Percentiles rank a stretch among this genome's conserved stretches.
phyloP scores from a whole-genome alignment of 2,329 filamentous ascomycete species.

The Pezicula neosporulosa region DNA sequence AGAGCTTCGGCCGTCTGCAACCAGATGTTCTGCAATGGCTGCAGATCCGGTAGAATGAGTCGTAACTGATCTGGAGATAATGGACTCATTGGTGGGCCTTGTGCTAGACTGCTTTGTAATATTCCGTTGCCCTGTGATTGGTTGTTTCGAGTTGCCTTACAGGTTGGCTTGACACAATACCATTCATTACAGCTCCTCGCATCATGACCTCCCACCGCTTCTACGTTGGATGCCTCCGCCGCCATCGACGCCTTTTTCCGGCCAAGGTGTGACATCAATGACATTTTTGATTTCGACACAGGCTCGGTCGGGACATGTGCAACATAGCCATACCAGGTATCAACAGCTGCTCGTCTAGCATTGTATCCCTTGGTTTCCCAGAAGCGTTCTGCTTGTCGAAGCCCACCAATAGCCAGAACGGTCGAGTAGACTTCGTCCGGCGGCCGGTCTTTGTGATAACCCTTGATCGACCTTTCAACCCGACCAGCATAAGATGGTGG shows the following conservation, averaged over 20 bases:
- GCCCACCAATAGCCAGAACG: constrained; percentile 56
- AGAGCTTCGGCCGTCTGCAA: constrained; percentile 58
- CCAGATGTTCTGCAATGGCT: constrained; percentile 58
- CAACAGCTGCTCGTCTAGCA: constrained; percentile 53
- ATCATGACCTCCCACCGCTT: constrained; percentile 22
- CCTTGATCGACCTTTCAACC: constrained; percentile 58
- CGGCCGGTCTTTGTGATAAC: constrained; percentile 60
- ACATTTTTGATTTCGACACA: constrained; percentile 47
- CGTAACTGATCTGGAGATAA: constrained; percentile 48
- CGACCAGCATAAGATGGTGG: constrained; percentile 63
- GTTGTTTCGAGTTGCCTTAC: constrained; percentile 18
- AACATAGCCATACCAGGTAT: constrained; percentile 54
- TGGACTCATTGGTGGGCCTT: constrained; percentile 60
- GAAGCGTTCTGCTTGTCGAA: constrained; percentile 59
- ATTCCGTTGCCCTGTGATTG: constrained; percentile 37
- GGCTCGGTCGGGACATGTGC: constrained; percentile 38
- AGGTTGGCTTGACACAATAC: constrained; percentile 30
- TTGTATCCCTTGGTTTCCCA: constrained; percentile 69
- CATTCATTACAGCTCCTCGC: constrained; percentile 26
- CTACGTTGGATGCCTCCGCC: constrained; percentile 8
- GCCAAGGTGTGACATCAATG: constrained; percentile 41
- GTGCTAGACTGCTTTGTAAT: constrained; percentile 56
- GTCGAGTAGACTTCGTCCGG: constrained; percentile 60
- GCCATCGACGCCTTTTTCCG: constrained; percentile 49
- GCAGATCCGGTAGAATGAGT: constrained; percentile 50